Conservation (phyloP, 805 yeast species). For the Cyberlindnera maritima region DNA sequence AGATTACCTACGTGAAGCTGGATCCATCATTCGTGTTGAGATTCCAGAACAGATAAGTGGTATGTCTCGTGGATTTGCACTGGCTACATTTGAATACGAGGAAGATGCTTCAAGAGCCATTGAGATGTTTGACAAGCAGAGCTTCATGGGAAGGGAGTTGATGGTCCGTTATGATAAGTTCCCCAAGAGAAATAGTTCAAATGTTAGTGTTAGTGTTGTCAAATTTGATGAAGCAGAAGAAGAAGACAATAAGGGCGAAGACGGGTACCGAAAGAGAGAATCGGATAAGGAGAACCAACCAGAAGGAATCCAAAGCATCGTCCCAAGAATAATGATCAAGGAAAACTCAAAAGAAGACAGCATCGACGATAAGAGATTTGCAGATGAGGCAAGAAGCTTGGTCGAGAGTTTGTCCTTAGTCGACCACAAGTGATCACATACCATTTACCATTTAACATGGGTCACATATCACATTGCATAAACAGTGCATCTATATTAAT, state of each 20-base stretch:
- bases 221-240: not conserved
- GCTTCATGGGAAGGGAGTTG: conserved; percentile 57
- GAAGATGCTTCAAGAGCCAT: conserved; percentile 50
- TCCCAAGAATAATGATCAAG: not conserved
- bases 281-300: not conserved
- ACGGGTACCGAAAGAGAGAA: not conserved
- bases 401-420: conserved; percentile 19
- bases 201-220: not conserved
- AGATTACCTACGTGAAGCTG: conserved; percentile 33
- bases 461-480: too few relatives aligned
- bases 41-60: conserved; percentile 38
- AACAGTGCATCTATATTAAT: too few relatives aligned
- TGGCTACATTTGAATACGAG: conserved; percentile 48
- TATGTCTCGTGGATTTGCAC: conserved; percentile 58
- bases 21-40: conserved; percentile 31
- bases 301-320: not conserved
- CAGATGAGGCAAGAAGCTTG: conserved; percentile 26
- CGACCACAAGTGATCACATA: too few relatives aligned
- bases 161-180: conserved; percentile 60
- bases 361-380: conserved; percentile 20
- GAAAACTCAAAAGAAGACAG: conserved; percentile 1
- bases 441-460: too few relatives aligned
- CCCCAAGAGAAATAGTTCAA: conserved; percentile 31
- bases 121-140: conserved; percentile 44
- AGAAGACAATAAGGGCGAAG: too few relatives aligned